These are phyloP conservation scores for Dioszegia aurantiaca DNA, from an alignment of 768 basidiomycete genomes.

Conservation along the genomic window DNA sequence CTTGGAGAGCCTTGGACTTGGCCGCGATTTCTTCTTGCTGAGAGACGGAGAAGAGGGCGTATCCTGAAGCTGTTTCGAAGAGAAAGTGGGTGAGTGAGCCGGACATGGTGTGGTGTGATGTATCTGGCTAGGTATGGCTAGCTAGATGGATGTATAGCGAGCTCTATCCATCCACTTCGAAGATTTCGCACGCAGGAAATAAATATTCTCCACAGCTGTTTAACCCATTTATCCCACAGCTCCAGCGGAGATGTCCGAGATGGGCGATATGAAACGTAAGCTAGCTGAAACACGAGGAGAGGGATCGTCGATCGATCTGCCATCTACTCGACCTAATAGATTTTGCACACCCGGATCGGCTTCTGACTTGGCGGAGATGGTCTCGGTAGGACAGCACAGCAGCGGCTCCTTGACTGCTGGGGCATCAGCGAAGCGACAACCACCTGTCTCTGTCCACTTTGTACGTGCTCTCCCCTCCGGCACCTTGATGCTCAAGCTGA, in stretches of 20 bases:
- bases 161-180: background rate
- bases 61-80: conserved; percentile 90
- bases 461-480: conserved; percentile 20
- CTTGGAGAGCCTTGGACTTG: conserved; percentile 72
- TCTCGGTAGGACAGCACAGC: too few relatives aligned
- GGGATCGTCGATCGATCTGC: too few relatives aligned
- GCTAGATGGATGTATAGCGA: background rate
- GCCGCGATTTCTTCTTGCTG: conserved; percentile 83
- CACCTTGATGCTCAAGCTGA: background rate
- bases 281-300: too few relatives aligned
- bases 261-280: background rate
- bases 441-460: conserved; percentile 45
- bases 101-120: conserved; percentile 38
- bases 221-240: background rate
- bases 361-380: too few relatives aligned
- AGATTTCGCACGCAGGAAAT: conserved; percentile 6
- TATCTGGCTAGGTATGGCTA: background rate
- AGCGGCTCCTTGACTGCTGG: too few relatives aligned
- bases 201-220: background rate
- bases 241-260: background rate
- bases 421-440: conserved; percentile 22
- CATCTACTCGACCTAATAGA: too few relatives aligned
- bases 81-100: conserved; percentile 71
- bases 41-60: conserved; percentile 85
- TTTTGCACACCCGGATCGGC: too few relatives aligned